phyloP scores from a whole-genome alignment of 2,329 filamentous ascomycete genomes.

The Colletotrichum destructivum region DNA sequence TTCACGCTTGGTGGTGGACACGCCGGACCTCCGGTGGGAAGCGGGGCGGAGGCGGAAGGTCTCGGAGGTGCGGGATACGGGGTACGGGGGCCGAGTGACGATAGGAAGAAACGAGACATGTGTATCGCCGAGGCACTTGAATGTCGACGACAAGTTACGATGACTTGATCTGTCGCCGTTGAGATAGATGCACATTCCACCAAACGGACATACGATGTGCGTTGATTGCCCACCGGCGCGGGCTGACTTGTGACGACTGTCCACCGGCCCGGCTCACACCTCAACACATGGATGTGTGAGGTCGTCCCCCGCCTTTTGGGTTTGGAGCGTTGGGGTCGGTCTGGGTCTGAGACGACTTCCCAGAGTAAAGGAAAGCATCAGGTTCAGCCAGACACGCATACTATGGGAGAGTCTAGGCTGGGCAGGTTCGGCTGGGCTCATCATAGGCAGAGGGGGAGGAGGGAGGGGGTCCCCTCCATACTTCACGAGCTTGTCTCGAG shows the following conservation, averaged over 20 bases:
- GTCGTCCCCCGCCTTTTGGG: no score
- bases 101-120: not conserved
- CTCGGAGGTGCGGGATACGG: constrained; percentile 4
- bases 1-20: not conserved
- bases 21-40: constrained; percentile 12
- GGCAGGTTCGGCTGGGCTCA: not conserved
- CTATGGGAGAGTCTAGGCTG: not conserved
- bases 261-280: no score
- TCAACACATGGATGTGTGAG: no score
- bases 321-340: not conserved
- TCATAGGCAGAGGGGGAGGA: not conserved
- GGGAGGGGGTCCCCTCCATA: not conserved
- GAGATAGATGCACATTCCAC: no score
- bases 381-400: not conserved
- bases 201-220: no score
- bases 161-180: no score
- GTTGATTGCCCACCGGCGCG: no score
- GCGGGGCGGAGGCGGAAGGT: constrained; percentile 9
- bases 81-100: not conserved
- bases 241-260: no score
- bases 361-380: not conserved
- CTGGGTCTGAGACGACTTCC: not conserved
- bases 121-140: no score
- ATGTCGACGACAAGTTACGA: no score
- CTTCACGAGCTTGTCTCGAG: constrained; percentile 1